Base-by-base conservation (phyloP, 1,139 yeast species). In the Zygosaccharomyces sapae region DNA sequence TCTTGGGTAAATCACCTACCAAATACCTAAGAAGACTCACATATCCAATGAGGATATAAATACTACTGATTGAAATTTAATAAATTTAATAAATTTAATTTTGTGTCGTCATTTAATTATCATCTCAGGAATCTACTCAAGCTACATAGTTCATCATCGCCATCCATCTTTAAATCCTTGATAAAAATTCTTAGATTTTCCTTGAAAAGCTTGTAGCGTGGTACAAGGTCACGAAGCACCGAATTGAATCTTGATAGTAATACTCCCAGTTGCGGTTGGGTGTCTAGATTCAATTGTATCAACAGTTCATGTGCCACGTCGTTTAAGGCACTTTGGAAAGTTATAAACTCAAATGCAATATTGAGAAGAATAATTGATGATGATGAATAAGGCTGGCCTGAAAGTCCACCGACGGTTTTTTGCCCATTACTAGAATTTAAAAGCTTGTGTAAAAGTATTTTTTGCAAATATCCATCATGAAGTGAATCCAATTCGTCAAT, bases 31-130 rank as follows among this genome's bases (percentile, higher is more conserved):
- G 61, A 22, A 63, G 78, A 44, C 61, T 65, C 63, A 53, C 67
- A 22, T 70, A 72, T 46, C 76, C 75, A 1, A 68, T 71, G 46
- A 68, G 68, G 45, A 72, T 72, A 6, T 71, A 46, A 53, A 22
- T 7, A 18, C 31, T 5, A 33, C 9, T 27, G n/a, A 10, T 33
- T 18, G n/a, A 5, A 35, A 20, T 38, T 30, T 25, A 12, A 12
- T 38, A n/a, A 29, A 13, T 10, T 6, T 30, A 9, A 6, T 5
- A 13, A 8, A 8, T 10, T 13, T 16, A 6, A 29, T 13, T 29
- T 18, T 19, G 4, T 19, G n/a, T 38, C 19, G 8, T 12, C 27
- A 20, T n/a, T 18, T 6, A 12, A 9, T 30, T 10, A 18, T 58
- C 61, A 58, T 24, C 62, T 51, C 31, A 63, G 46, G 12, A 51